These are phyloP conservation scores for Spencermartinsiella europaea DNA, from an alignment of 805 yeast genomes.

Conservation along the genomic window DNA sequence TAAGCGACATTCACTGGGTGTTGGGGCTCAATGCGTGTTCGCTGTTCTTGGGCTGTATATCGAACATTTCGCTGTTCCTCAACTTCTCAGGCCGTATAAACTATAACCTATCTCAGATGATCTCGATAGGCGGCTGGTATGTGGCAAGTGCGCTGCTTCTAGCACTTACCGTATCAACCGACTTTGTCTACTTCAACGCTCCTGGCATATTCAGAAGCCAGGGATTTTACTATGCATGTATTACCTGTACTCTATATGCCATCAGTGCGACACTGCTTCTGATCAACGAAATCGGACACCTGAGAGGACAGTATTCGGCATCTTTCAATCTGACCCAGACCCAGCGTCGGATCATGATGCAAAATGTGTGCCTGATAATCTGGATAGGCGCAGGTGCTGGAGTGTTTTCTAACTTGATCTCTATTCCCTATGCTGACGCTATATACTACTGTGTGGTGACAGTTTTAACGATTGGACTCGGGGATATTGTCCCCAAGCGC, in stretches of 20 bases:
- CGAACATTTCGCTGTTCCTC: conserved; percentile 63
- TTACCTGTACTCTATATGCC: conserved; percentile 60
- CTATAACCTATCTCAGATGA: conserved; percentile 56
- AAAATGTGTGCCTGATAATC: conserved; percentile 55
- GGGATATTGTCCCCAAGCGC: conserved; percentile 58
- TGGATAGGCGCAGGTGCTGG: conserved; percentile 76
- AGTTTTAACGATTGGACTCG: conserved; percentile 73
- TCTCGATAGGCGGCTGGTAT: conserved; percentile 62
- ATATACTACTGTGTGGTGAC: conserved; percentile 71
- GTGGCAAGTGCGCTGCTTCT: conserved; percentile 52
- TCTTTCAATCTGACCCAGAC: conserved; percentile 58
- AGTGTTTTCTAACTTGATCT: conserved; percentile 43
- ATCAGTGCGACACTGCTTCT: conserved; percentile 48
- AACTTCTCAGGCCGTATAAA: conserved; percentile 56
- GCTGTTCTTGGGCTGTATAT: conserved; percentile 56
- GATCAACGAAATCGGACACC: conserved; percentile 59
- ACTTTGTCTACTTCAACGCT: conserved; percentile 28
- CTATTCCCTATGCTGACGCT: conserved; percentile 56
- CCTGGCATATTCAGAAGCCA: conserved; percentile 33
- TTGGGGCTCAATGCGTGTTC: conserved; percentile 57
- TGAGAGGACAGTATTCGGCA: conserved; percentile 57
- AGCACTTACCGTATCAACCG: conserved; percentile 41
- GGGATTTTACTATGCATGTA: conserved; percentile 76
- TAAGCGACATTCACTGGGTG: conserved; percentile 39
- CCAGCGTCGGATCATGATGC: conserved; percentile 70